These are phyloP conservation scores for Carallia brachiata DNA, from an alignment of 345 rosid species.

Conservation along the genomic window DNA sequence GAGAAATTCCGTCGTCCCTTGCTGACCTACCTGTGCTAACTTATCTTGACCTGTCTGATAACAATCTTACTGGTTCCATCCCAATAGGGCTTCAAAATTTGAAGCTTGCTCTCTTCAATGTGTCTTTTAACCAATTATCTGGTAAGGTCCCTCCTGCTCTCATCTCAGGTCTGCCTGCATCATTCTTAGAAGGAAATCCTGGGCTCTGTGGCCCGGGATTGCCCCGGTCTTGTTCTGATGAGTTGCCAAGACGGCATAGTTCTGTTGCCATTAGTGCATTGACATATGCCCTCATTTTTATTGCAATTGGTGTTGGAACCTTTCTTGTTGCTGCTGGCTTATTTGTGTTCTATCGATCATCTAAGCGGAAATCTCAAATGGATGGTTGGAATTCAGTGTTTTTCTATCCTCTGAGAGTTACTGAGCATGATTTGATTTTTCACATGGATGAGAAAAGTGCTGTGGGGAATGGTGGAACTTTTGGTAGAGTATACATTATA, in stretches of 20 bases:
- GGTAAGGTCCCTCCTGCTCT: conserved; percentile 62
- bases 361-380: conserved; percentile 46
- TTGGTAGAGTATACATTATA: conserved; percentile 57
- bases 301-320: conserved; percentile 55
- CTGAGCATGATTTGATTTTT: conserved; percentile 62
- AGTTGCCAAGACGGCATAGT: conserved; percentile 34
- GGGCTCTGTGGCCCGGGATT: conserved; percentile 85
- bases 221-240: conserved; percentile 54
- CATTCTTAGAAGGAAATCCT: conserved; percentile 80
- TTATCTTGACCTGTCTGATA: conserved; percentile 85
- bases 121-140: conserved; percentile 70
- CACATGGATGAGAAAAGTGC: conserved; percentile 70
- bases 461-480: conserved; percentile 54
- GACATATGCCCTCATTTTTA: conserved; percentile 55
- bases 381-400: conserved; percentile 72
- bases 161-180: conserved; percentile 87
- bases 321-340: conserved; percentile 53
- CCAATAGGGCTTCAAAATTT: conserved; percentile 72
- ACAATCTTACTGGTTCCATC: conserved; percentile 75
- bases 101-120: conserved; percentile 92
- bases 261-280: conserved; percentile 37
- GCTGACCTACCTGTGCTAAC: conserved; percentile 81
- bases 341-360: conserved; percentile 48
- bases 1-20: conserved; percentile 67
- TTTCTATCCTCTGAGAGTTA: conserved; percentile 76